A percentile compares a stretch with the other conserved stretches of the same genome.
Conservation (phyloP, 208 protist genomes). For the Strigomonas culicis region DNA sequence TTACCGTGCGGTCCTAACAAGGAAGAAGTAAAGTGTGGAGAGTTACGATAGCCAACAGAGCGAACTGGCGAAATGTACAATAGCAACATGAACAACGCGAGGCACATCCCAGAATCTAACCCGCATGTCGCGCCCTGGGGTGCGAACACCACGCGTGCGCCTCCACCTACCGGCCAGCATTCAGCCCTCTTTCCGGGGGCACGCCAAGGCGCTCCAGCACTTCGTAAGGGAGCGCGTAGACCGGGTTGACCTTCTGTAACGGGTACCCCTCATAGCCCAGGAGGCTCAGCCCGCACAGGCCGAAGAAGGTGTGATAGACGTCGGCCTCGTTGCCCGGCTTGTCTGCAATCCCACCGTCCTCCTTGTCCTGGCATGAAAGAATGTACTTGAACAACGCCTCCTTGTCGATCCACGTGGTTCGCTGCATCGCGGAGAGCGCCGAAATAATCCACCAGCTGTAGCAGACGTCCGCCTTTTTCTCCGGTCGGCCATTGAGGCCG, state of each 20-base stretch:
- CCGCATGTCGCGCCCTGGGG: too few species aligned
- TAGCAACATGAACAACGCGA: too few species aligned
- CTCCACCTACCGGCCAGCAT: conserved; percentile 29
- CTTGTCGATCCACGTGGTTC: conserved; percentile 94
- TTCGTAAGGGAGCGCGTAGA: conserved; percentile 87
- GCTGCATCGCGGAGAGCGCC: conserved; percentile 91
- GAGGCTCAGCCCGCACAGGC: conserved; percentile 93
- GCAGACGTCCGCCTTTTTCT: conserved; percentile 99
- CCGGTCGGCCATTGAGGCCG: conserved; percentile 98
- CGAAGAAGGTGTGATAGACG: conserved; percentile 99
- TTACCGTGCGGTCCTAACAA: too few species aligned
- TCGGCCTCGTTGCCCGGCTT: conserved; percentile 97
- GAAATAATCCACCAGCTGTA: conserved; percentile 99
- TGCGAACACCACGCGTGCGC: too few species aligned
- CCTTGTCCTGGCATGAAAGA: conserved; percentile 93
- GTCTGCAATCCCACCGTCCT: conserved; percentile 97
- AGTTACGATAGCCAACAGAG: too few species aligned
- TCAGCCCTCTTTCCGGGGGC: conserved; percentile 39
- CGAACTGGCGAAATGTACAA: too few species aligned
- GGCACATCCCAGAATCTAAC: too few species aligned
- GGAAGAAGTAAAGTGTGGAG: too few species aligned
- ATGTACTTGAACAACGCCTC: conserved; percentile 94
- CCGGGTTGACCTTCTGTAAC: conserved; percentile 76
- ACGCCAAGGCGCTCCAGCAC: conserved; percentile 66
- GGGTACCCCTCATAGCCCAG: conserved; percentile 82